phyloP scores from a whole-genome alignment of 139 green algal genomes.

The Nannochloris sp. region DNA sequence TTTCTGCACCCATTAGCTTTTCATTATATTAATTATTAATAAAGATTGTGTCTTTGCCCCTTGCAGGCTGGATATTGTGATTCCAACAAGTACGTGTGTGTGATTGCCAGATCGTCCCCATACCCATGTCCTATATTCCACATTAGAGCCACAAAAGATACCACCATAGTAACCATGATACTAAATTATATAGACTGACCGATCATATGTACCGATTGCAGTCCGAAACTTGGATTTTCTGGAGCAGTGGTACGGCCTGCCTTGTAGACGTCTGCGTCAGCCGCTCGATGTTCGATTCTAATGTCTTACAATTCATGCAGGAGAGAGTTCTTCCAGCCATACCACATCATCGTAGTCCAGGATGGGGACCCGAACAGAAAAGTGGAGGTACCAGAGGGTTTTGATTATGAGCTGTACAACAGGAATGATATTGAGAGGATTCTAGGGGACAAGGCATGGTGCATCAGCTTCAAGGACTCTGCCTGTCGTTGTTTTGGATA shows the following conservation, averaged over 20 bases:
- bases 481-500: conserved; percentile 93
- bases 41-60: neutral
- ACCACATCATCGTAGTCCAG: conserved; percentile 86
- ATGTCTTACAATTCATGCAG: conserved; percentile 12
- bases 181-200: neutral
- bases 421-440: conserved; percentile 90
- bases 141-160: too few species aligned
- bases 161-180: too few species aligned
- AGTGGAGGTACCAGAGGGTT: conserved; percentile 66
- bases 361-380: conserved; percentile 79
- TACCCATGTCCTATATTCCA: too few species aligned
- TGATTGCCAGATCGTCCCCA: neutral
- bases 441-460: conserved; percentile 86
- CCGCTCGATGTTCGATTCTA: too few species aligned
- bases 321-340: conserved; percentile 81
- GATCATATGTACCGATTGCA: neutral
- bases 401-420: conserved; percentile 93
- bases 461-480: conserved; percentile 94
- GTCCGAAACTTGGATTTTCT: conserved; percentile 73
- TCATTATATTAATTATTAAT: neutral
- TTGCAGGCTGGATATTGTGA: conserved; percentile 67
- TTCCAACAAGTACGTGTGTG: conserved; percentile 64
- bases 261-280: neutral
- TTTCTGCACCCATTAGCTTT: neutral
- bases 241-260: conserved; percentile 55